Evolutionary conservation across 2,329 filamentous ascomycete genomes (phyloP).

Genomic region (Ceratocystis ficicola): DNA sequence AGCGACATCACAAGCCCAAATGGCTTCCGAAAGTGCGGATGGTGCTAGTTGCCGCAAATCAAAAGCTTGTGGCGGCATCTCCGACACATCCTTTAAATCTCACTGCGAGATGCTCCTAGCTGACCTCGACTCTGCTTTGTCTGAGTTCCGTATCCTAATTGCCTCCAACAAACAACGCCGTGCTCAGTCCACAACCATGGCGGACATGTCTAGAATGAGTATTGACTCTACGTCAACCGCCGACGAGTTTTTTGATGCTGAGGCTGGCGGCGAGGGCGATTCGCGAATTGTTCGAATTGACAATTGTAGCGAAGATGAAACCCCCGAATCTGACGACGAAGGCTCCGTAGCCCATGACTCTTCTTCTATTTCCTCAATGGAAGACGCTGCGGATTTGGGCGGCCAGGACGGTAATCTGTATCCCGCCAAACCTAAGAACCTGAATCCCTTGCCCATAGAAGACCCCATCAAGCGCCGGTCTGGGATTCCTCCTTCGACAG

Average conservation of each 20-base stretch:
- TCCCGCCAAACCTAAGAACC: conserved; percentile 60
- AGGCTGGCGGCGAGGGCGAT: conserved; percentile 48
- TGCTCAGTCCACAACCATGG: conserved; percentile 40
- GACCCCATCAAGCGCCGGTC: conserved; percentile 52
- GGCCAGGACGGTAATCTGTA: conserved; percentile 57
- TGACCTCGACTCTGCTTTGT: conserved; percentile 72
- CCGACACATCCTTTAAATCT: conserved; percentile 59
- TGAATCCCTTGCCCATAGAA: conserved; percentile 64
- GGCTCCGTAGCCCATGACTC: conserved; percentile 39
- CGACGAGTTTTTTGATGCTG: conserved; percentile 92
- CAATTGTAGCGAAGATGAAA: conserved; percentile 54
- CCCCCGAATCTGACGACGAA: conserved; percentile 44
- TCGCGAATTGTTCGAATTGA: conserved; percentile 63
- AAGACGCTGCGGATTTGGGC: conserved; percentile 45
- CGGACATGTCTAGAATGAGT: conserved; percentile 44
- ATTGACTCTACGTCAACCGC: conserved; percentile 66
- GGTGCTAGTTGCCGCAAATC: conserved; percentile 30
- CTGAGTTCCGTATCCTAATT: conserved; percentile 68
- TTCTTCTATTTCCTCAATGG: conserved; percentile 48
- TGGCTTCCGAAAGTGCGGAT: conserved; percentile 26
- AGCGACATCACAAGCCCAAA: conserved; percentile 30
- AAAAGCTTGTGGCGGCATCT: conserved; percentile 32
- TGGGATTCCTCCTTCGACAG: conserved; percentile 60
- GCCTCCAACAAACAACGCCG: conserved; percentile 68
- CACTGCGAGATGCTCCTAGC: conserved; percentile 71